Evolutionary conservation across 2,329 filamentous ascomycete species (phyloP), one percentile per base, ranked within the genome.

Genomic region (Epichloe scottii): DNA sequence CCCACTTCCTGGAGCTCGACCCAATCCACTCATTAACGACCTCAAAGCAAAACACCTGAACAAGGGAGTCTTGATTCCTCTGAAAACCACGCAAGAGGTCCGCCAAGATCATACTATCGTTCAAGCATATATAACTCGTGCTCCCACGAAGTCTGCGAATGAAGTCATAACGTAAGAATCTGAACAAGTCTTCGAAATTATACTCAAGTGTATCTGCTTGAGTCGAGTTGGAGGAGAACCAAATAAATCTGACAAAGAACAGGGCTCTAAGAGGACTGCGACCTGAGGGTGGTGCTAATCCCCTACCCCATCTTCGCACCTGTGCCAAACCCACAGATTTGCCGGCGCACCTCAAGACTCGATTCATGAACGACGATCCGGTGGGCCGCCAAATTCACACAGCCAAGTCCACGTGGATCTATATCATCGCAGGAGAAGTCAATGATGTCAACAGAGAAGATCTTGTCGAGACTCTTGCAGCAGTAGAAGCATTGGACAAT

Each of bases 311-410:
- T 68, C 74, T 91, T 51, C 84, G 86, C 56, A 79, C 86, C 64
- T 87, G 88, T 64, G 85, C 83, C 53, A 89, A 89, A 66, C 78
- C 78, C 45, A 71, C 73, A 49, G 83, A 85, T 60, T 72, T 90
- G 8, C 84, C 85, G 10, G 69, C 74, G 26, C 81, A 84, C 58
- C 72, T 86, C 54, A 81, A 81, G 63, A 72, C 74, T 5, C 71
- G 76, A 54, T 78, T 77, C 57, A 81, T 82, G 74, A 79, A 80
- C 58, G 75, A 77, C 53, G 72, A 69, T n/a, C 66, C 73, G 0
- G 63, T 65, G 46, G 79, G 77, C 57, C 72, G 75, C 54, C 72
- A 77, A 56, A 74, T 78, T 48, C 78, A 81, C 56, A 79, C 77
- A 14, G 72, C 75, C 51, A 82, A 82, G 61, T 78, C 78, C 26